phyloP scores from a whole-genome alignment of 345 rosid genomes.

The Boechera divaricarpa region DNA sequence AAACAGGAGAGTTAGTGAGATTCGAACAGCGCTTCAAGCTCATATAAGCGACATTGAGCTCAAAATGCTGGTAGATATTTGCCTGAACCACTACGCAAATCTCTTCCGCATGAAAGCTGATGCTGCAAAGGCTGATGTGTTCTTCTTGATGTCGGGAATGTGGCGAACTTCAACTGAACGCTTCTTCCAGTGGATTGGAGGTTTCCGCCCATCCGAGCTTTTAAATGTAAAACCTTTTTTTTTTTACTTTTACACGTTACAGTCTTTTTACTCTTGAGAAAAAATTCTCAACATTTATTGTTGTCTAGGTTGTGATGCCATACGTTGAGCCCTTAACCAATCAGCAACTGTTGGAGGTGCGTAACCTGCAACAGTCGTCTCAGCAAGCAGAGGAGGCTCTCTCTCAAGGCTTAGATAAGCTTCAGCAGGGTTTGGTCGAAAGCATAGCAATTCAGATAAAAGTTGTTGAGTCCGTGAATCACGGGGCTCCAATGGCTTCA shows the following conservation, averaged over 20 bases:
- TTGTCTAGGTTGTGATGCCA: constrained; percentile 68
- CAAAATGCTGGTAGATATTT: constrained; percentile 67
- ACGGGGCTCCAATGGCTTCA: constrained; percentile 55
- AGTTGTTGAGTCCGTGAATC: constrained; percentile 45
- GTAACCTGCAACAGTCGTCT: constrained; percentile 77
- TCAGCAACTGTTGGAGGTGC: constrained; percentile 59
- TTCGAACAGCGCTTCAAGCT: constrained; percentile 71
- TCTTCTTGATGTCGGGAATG: constrained; percentile 80
- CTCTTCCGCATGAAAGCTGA: constrained; percentile 89
- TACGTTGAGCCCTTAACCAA: constrained; percentile 83
- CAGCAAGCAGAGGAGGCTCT: constrained; percentile 97
- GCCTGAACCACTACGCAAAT: constrained; percentile 72
- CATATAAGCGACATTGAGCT: constrained; percentile 74
- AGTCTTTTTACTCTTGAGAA: constrained; percentile 10
- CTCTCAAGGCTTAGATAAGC: constrained; percentile 74
- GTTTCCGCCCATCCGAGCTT: constrained; percentile 92
- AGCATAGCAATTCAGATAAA: constrained; percentile 53
- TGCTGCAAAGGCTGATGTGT: constrained; percentile 86
- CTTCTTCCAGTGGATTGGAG: constrained; percentile 92
- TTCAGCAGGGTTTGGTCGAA: constrained; percentile 67
- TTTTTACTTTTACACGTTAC: background rate
- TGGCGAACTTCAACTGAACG: constrained; percentile 89
- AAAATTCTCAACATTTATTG: constrained; percentile 1
- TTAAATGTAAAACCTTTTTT: constrained; percentile 56
- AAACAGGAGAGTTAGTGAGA: constrained; percentile 64